phyloP scores from a whole-genome alignment of 2,329 filamentous ascomycete species.

The Aspergillus fumigatus region DNA sequence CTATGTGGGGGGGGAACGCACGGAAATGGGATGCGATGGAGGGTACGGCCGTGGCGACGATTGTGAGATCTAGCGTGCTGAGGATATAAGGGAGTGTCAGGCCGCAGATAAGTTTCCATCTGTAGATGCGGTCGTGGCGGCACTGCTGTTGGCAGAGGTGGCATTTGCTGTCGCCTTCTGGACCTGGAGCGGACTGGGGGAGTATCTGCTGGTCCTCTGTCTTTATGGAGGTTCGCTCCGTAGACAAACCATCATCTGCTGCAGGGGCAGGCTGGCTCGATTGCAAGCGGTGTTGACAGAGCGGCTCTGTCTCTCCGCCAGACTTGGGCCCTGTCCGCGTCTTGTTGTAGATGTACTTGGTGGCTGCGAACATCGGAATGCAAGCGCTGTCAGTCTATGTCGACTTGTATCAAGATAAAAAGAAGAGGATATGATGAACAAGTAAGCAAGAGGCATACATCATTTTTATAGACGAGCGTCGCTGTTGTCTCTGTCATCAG shows the following conservation, averaged over 20 bases:
- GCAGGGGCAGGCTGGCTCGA: not conserved
- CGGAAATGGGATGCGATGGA: conserved; percentile 63
- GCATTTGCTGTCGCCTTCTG: conserved; percentile 1
- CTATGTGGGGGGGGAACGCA: conserved; percentile 20
- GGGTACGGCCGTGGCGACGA: conserved; percentile 57
- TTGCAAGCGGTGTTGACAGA: conserved; percentile 6
- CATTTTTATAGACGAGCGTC: not conserved
- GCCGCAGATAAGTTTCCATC: conserved; percentile 57
- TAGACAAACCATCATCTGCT: not conserved
- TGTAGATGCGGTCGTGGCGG: conserved; percentile 40
- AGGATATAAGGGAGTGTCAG: conserved; percentile 59
- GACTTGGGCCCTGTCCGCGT: not conserved
- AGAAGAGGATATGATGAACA: not conserved
- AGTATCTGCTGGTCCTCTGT: not conserved
- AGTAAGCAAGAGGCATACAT: not conserved
- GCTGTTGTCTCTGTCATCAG: not conserved
- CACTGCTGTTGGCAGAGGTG: conserved; percentile 29
- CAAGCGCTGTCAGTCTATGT: not conserved
- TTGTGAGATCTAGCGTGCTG: conserved; percentile 61
- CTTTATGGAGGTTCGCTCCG: not conserved
- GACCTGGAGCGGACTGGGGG: not conserved
- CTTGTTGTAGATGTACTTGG: not conserved
- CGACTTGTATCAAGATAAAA: not conserved
- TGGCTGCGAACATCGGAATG: not conserved
- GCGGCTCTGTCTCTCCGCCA: not conserved